A percentile compares a stretch with the other conserved stretches of the same genome.
Conservation (phyloP, 345 rosid species). For the Eucalyptus coolabah region DNA sequence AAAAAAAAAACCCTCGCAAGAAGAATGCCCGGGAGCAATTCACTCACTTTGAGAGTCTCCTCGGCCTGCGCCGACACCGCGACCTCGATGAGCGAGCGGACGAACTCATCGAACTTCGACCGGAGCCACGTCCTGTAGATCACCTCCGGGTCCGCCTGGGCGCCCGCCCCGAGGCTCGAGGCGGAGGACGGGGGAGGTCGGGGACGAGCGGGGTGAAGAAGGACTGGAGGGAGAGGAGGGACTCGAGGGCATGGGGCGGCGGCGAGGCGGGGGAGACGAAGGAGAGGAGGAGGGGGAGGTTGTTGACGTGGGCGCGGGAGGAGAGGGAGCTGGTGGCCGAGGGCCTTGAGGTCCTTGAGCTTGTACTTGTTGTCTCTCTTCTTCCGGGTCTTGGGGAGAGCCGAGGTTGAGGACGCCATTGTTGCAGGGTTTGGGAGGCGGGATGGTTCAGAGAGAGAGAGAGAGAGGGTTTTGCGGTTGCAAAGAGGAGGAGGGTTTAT, state of each 20-base stretch:
- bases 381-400: constrained; percentile 13
- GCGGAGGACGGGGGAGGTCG: constrained; percentile 36
- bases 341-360: constrained; percentile 49
- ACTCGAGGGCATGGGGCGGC: constrained; percentile 58
- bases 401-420: constrained; percentile 25
- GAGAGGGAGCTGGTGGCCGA: constrained; percentile 67
- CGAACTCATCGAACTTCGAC: constrained; percentile 66
- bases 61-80: constrained; percentile 31
- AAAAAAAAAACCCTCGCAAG: background rate
- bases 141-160: constrained; percentile 25
- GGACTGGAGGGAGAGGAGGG: constrained; percentile 85
- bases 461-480: background rate
- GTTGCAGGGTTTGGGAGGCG: background rate
- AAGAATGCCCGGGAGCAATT: background rate
- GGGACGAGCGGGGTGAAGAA: constrained; percentile 80
- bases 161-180: constrained; percentile 1
- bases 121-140: constrained; percentile 75
- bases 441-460: background rate
- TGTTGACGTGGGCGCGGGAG: constrained; percentile 65
- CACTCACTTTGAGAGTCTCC: constrained; percentile 41
- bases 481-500: background rate
- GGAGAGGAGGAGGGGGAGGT: constrained; percentile 67
- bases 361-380: constrained; percentile 3
- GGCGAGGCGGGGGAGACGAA: constrained; percentile 49
- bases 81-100: constrained; percentile 34